Base-by-base conservation (phyloP, 441 rosid species). In the Croton laevigatus region DNA sequence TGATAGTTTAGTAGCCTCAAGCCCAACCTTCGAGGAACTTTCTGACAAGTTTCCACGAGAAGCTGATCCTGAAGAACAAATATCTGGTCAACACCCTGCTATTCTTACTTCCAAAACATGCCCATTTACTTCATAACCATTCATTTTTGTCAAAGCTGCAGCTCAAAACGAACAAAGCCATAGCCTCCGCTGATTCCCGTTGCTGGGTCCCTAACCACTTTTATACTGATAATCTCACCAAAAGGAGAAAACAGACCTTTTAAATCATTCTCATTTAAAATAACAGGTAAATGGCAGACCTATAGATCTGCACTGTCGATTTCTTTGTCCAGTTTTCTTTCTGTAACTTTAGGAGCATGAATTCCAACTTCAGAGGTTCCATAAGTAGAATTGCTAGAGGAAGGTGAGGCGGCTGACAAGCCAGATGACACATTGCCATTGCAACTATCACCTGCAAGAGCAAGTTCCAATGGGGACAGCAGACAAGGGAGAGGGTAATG, bases 161-260 rank as follows among this genome's bases (percentile, higher is more conserved):
- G 40, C 19, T 59, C 66, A 62, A 17, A 62, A 40, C 48, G 23
- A 62, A 42, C 51, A 42, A 62, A 62, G 66, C 51, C 66, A 20
- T 19, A 37, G 3, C 66, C 66, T 42, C 11, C 19, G 19, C 62
- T 32, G 40, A 59, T 34, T 59, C 62, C 62, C 8, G 62, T 59
- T 37, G 34, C 62, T 5, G 38, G 38, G 42, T 42, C 66, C 49
- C 45, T 42, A 8, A 16, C 48, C 14, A 42, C 32, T 42, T 59
- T 62, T 38, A 62, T 51, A 42, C 66, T 62, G n/a, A 34, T 62
- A 44, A 62, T 42, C 16, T 42, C 42, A 6, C 66, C 51, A 62
- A 62, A 62, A 62, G 12, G 27, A 42, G 66, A 62, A 62, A 59
- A 59, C 36, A 27, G 62, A 19, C 8, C 13, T 59, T 59, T 37